Evolutionary conservation across 257 asterid genomes (phyloP).

Genomic region (Nicotiana knightiana): DNA sequence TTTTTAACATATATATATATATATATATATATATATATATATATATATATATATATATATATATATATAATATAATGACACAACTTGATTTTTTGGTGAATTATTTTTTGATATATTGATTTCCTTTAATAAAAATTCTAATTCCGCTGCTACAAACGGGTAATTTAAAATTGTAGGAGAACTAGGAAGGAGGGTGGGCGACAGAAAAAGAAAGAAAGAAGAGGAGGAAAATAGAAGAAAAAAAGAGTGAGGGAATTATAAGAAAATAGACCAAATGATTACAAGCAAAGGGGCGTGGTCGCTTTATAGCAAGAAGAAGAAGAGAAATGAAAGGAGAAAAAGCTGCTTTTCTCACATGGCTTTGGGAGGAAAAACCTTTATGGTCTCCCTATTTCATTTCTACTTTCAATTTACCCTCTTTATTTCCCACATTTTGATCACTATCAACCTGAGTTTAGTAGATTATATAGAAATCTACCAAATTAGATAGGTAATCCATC

Average conservation of each 20-base stretch:
- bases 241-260: conserved; percentile 35
- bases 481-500: not conserved
- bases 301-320: conserved; percentile 24
- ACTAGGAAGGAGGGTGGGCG: not conserved
- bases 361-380: conserved; percentile 18
- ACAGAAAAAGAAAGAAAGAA: not conserved
- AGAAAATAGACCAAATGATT: conserved; percentile 71
- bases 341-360: conserved; percentile 41
- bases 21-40: too few relatives aligned
- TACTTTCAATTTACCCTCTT: not conserved
- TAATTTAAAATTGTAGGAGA: not conserved
- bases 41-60: too few relatives aligned
- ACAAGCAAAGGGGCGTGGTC: conserved; percentile 70
- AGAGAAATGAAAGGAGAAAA: conserved; percentile 13
- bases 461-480: not conserved
- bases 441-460: not conserved
- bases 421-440: not conserved
- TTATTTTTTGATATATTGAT: too few relatives aligned
- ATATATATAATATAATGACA: too few relatives aligned
- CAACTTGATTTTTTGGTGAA: too few relatives aligned
- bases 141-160: too few relatives aligned
- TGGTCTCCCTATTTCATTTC: conserved; percentile 20
- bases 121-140: too few relatives aligned
- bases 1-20: too few relatives aligned
- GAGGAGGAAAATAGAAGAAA: not conserved